Percentiles rank a stretch among this genome's conserved stretches.
phyloP scores from a whole-genome alignment of 768 basidiomycete species.

The Agaricus sinodeliciosus region DNA sequence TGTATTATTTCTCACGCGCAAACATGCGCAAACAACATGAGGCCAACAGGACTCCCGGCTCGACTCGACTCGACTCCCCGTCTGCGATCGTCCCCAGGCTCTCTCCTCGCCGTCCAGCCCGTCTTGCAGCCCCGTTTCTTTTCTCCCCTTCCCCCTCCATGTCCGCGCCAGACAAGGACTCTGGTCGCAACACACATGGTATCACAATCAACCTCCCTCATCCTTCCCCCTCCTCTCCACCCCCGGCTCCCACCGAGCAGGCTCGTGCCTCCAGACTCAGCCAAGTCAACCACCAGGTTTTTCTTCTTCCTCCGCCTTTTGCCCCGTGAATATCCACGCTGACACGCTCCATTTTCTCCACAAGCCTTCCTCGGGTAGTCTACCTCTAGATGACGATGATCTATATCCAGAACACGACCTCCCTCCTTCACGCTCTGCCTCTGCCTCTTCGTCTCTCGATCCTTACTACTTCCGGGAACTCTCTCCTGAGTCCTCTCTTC shows the following conservation, averaged over 20 bases:
- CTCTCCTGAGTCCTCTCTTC: constrained; percentile 61
- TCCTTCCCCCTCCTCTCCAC: neutral
- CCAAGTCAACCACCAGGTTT: constrained; percentile 25
- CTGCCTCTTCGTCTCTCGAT: constrained; percentile 77
- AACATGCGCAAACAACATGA: constrained; percentile 35
- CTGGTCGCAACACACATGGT: constrained; percentile 15
- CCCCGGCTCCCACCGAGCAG: neutral
- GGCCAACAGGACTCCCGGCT: constrained; percentile 18
- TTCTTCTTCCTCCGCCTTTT: constrained; percentile 14
- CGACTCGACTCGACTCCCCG: too few species aligned
- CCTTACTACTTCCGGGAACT: constrained; percentile 81
- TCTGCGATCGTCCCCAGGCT: too few species aligned
- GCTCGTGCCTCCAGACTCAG: constrained; percentile 25
- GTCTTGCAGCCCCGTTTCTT: neutral
- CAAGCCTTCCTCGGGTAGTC: neutral
- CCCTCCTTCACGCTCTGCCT: constrained; percentile 56
- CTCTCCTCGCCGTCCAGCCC: too few species aligned
- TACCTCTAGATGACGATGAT: constrained; percentile 24
- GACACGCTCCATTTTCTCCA: neutral
- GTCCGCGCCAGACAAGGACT: neutral
- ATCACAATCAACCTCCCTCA: constrained; percentile 25
- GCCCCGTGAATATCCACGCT: neutral
- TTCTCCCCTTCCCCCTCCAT: constrained; percentile 9
- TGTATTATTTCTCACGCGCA: constrained; percentile 15
- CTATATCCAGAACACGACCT: constrained; percentile 38